Conservation (phyloP, 2,329 filamentous ascomycete genomes). For the Mycosphaerella arachidis region DNA sequence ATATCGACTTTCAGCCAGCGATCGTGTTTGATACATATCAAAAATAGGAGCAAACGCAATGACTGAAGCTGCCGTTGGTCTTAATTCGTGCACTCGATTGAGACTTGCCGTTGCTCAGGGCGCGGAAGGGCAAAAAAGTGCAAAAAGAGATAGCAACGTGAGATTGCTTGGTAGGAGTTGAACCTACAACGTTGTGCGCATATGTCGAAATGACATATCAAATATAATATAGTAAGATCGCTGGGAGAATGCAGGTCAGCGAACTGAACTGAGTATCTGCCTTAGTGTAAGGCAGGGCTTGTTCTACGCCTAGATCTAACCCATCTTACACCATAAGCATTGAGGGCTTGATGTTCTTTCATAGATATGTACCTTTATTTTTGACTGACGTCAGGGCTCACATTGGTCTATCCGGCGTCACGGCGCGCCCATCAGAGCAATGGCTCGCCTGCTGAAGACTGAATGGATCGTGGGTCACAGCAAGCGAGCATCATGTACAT, state of each 20-base stretch:
- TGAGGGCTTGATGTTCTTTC: neutral
- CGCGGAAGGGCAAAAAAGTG: neutral
- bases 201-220: neutral
- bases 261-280: neutral
- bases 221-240: neutral
- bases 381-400: neutral
- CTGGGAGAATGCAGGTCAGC: neutral
- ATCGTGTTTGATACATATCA: neutral
- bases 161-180: neutral
- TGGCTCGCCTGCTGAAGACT: too few relatives aligned
- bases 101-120: neutral
- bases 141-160: neutral
- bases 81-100: neutral
- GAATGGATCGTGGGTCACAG: too few relatives aligned
- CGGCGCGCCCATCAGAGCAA: neutral
- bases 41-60: neutral
- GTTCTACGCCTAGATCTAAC: neutral
- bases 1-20: neutral
- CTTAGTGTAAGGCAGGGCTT: neutral
- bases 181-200: neutral
- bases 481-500: too few relatives aligned
- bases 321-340: neutral
- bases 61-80: neutral
- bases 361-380: neutral
- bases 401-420: neutral